Evolutionary conservation across 2,329 filamentous ascomycete genomes (phyloP).

Genomic region (Rasamsonia emersonii): DNA sequence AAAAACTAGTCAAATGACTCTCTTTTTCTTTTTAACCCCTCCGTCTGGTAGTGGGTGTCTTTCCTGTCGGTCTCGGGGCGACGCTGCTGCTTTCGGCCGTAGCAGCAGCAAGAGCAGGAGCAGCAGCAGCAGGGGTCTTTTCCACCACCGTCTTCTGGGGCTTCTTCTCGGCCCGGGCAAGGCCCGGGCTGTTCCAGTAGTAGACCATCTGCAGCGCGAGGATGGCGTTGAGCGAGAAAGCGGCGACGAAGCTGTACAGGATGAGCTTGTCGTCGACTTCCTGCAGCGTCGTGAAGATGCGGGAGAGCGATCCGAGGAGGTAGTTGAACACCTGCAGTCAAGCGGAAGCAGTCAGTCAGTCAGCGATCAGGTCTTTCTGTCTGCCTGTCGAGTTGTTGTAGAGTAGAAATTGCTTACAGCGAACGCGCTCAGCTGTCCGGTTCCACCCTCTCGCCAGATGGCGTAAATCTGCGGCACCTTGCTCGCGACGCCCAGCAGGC

Average conservation of each 20-base stretch:
- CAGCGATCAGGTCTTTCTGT: too few relatives aligned
- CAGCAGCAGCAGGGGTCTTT: conserved; percentile 11
- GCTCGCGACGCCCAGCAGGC: conserved; percentile 72
- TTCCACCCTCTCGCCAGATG: conserved; percentile 76
- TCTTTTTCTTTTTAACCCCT: conserved; percentile 45
- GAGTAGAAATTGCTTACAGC: conserved; percentile 54
- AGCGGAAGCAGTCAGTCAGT: too few relatives aligned
- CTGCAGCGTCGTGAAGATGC: conserved; percentile 95
- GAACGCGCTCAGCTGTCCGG: conserved; percentile 92
- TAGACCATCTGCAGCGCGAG: conserved; percentile 86
- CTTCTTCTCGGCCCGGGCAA: conserved; percentile 23
- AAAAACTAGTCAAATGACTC: conserved; percentile 3
- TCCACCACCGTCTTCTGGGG: conserved; percentile 22
- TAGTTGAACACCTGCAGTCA: conserved; percentile 99
- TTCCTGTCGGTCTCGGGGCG: conserved; percentile 33
- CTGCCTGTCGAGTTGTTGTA: background rate
- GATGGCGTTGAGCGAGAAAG: conserved; percentile 80
- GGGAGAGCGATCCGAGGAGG: conserved; percentile 79
- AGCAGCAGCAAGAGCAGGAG: too few relatives aligned
- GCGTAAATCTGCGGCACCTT: conserved; percentile 90
- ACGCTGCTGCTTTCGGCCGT: conserved; percentile 32
- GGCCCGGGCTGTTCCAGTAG: conserved; percentile 70
- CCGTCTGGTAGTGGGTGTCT: conserved; percentile 48
- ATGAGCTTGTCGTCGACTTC: conserved; percentile 97
- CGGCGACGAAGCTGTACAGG: conserved; percentile 86